phyloP scores from a whole-genome alignment of 768 basidiomycete species.

The Crucibulum laeve region DNA sequence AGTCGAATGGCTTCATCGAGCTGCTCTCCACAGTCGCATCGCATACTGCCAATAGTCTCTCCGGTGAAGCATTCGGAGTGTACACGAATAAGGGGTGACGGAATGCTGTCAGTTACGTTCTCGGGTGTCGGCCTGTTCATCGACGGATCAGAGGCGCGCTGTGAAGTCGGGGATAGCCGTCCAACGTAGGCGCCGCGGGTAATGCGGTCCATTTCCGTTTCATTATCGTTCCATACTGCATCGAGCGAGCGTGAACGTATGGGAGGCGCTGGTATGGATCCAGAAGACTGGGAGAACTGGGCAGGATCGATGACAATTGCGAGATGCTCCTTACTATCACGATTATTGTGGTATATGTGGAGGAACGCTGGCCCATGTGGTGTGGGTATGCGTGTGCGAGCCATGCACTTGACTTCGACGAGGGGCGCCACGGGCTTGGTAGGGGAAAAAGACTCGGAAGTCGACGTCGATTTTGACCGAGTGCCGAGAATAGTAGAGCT shows the following conservation, averaged over 20 bases:
- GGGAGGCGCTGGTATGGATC: slow-evolving; percentile 38
- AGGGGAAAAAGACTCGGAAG: slow-evolving; percentile 13
- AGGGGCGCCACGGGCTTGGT: slow-evolving; percentile 18
- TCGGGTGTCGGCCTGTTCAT: slow-evolving; percentile 10
- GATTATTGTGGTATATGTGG: slow-evolving; percentile 92
- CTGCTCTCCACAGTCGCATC: slow-evolving; percentile 98
- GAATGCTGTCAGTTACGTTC: slow-evolving; percentile 31
- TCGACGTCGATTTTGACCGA: slow-evolving; percentile 18
- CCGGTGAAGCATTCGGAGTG: slow-evolving; percentile 99
- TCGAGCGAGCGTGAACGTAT: slow-evolving; percentile 85
- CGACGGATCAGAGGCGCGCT: slow-evolving; percentile 37
- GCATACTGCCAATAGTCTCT: slow-evolving; percentile 96
- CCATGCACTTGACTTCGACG: slow-evolving; percentile 88
- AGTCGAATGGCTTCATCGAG: slow-evolving; percentile 94
- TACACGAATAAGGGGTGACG: slow-evolving; percentile 85
- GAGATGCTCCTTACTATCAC: slow-evolving; percentile 91
- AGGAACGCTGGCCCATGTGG: slow-evolving; percentile 91
- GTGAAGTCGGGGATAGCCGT: slow-evolving; percentile 57
- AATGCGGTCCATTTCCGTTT: slow-evolving; percentile 93
- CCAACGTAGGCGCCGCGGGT: slow-evolving; percentile 93
- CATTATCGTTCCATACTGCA: slow-evolving; percentile 74
- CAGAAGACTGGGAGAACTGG: slow-evolving; percentile 53
- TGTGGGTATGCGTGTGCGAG: slow-evolving; percentile 95
- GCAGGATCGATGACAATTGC: slow-evolving; percentile 92
- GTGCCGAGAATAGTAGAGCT: slow-evolving; percentile 16